Percentiles rank a stretch among this genome's conserved stretches.
These are phyloP conservation scores for Evernia prunastri DNA, from an alignment of 495 filamentous ascomycete genomes.

Conservation along the genomic window DNA sequence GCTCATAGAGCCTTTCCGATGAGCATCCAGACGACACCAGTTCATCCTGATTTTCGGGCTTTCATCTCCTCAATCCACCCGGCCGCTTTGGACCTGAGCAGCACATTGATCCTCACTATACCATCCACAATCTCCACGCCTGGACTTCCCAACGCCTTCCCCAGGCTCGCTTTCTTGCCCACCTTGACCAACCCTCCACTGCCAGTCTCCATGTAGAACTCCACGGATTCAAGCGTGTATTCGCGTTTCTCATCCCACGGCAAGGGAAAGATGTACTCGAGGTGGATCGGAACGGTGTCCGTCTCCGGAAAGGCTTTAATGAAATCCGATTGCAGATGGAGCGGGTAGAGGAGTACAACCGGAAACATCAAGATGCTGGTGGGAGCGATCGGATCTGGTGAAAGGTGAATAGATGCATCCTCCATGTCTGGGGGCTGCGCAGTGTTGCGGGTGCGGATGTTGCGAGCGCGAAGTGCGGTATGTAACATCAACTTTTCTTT, in stretches of 20 bases:
- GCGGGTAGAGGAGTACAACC: constrained; percentile 74
- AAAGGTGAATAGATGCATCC: constrained; percentile 60
- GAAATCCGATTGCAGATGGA: constrained; percentile 75
- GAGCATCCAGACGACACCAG: too few relatives aligned
- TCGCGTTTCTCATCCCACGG: constrained; percentile 76
- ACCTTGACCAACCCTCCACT: constrained; percentile 78
- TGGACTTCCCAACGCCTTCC: constrained; percentile 66
- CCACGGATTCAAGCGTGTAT: constrained; percentile 60
- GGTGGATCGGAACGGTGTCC: constrained; percentile 56
- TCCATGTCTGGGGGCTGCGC: constrained; percentile 75
- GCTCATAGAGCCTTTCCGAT: too few relatives aligned
- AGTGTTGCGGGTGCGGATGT: constrained; percentile 59
- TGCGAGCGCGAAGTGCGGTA: constrained; percentile 67
- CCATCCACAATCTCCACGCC: constrained; percentile 85
- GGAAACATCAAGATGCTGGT: constrained; percentile 68
- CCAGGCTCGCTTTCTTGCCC: constrained; percentile 71
- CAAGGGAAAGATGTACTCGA: constrained; percentile 70
- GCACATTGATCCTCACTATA: constrained; percentile 69
- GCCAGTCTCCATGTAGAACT: constrained; percentile 81
- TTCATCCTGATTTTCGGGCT: constrained; percentile 56
- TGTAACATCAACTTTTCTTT: constrained; percentile 54
- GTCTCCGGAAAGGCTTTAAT: constrained; percentile 77
- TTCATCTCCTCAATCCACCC: constrained; percentile 84
- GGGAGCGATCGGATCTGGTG: constrained; percentile 66
- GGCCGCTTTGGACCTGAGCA: constrained; percentile 60